A percentile compares a stretch with the other conserved stretches of the same genome.
These are phyloP conservation scores for Davidsoniella neocaledoniae DNA, from an alignment of 2,329 filamentous ascomycete genomes.

Conservation along the genomic window DNA sequence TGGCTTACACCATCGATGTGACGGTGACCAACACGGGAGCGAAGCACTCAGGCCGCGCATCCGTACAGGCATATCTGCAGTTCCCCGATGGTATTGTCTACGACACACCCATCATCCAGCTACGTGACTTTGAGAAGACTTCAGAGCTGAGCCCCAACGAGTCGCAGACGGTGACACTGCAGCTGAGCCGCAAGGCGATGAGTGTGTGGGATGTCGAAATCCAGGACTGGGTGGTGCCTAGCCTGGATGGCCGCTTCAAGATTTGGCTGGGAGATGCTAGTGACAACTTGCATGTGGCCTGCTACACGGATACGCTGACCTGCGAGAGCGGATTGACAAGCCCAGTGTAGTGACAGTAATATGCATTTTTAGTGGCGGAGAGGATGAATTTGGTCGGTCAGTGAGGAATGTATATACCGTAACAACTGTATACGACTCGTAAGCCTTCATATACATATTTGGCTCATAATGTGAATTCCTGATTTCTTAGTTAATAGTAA, in stretches of 20 bases:
- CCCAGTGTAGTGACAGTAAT: background rate
- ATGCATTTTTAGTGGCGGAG: no score
- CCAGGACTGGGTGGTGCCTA: conserved; percentile 50
- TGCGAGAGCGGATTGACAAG: conserved; percentile 16
- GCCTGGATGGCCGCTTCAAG: conserved; percentile 21
- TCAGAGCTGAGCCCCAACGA: conserved; percentile 34
- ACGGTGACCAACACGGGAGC: conserved; percentile 37
- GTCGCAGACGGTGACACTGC: conserved; percentile 35
- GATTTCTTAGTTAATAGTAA: no score
- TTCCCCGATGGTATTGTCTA: conserved; percentile 23
- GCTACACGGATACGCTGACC: conserved; percentile 17
- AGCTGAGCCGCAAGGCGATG: conserved; percentile 48
- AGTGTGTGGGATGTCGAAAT: conserved; percentile 53
- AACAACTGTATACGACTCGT: no score
- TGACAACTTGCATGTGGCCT: conserved; percentile 20
- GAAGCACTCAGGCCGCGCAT: conserved; percentile 26
- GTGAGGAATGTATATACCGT: no score
- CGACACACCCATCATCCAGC: conserved; percentile 51
- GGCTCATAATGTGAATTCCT: no score
- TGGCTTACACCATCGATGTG: conserved; percentile 26
- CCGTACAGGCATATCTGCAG: conserved; percentile 30
- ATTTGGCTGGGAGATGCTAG: conserved; percentile 25
- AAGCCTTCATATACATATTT: background rate
- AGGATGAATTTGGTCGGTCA: no score
- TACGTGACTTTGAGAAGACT: conserved; percentile 60